These are phyloP conservation scores for Thelonectria discophora DNA, from an alignment of 2,329 filamentous ascomycete genomes.

Conservation along the genomic window DNA sequence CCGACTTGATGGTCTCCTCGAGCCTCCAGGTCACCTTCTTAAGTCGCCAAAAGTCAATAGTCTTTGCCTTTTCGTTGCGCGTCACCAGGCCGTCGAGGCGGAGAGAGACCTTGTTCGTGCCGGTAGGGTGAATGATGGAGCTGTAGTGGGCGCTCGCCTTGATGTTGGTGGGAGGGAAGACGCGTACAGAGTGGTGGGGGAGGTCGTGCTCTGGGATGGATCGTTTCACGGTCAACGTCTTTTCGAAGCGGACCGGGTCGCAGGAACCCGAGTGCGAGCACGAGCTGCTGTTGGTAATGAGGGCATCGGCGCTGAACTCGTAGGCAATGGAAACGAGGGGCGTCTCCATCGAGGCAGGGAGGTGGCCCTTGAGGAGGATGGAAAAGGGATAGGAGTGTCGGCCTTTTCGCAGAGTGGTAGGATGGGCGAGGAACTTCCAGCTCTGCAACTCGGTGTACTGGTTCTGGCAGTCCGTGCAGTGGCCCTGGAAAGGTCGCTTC, in stretches of 20 bases:
- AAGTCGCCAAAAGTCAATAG: constrained; percentile 82
- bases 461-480: constrained; percentile 80
- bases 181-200: constrained; percentile 88
- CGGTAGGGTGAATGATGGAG: constrained; percentile 85
- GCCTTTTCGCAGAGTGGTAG: constrained; percentile 61
- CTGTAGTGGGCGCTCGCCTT: constrained; percentile 85
- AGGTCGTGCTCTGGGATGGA: constrained; percentile 77
- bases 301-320: constrained; percentile 74
- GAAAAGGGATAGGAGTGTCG: constrained; percentile 88
- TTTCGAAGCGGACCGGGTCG: constrained; percentile 69
- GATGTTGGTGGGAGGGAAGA: constrained; percentile 96
- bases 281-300: constrained; percentile 65
- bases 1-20: constrained; percentile 83
- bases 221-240: constrained; percentile 78
- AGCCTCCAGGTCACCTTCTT: constrained; percentile 94
- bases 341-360: constrained; percentile 85
- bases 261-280: constrained; percentile 49
- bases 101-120: constrained; percentile 80
- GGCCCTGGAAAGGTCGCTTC: constrained; percentile 81
- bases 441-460: constrained; percentile 78
- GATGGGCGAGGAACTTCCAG: constrained; percentile 78
- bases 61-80: constrained; percentile 72
- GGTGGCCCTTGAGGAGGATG: constrained; percentile 81
- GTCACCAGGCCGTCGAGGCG: constrained; percentile 87
- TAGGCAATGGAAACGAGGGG: constrained; percentile 79